A percentile compares a stretch with the other conserved stretches of the same genome.
Conservation (phyloP, 2,329 filamentous ascomycete genomes). For the Fusarium chaquense region DNA sequence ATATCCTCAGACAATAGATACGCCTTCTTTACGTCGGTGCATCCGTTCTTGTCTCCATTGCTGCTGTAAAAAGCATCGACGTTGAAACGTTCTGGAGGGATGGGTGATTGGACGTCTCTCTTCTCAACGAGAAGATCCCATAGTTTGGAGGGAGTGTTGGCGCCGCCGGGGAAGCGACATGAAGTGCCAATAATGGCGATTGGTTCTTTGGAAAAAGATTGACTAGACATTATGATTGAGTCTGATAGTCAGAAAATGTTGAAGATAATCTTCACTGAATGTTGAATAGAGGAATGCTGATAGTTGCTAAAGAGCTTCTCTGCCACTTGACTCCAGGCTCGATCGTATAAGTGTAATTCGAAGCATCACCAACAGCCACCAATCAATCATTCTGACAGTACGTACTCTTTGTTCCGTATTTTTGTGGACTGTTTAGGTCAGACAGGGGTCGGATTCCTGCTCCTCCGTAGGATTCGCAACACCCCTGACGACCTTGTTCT, state of each 20-base stretch:
- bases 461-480: neutral
- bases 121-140: conserved; percentile 17
- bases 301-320: neutral
- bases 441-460: neutral
- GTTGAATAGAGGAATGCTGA: neutral
- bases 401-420: neutral
- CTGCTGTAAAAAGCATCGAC: conserved; percentile 13
- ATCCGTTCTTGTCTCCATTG: conserved; percentile 7
- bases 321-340: neutral
- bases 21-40: conserved; percentile 6
- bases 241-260: neutral
- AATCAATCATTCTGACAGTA: neutral
- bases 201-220: conserved; percentile 45
- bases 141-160: conserved; percentile 38
- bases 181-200: conserved; percentile 57
- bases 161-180: conserved; percentile 55
- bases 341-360: neutral
- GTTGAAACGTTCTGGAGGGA: conserved; percentile 1
- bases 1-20: conserved; percentile 15
- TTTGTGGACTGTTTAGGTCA: neutral
- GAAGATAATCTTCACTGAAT: neutral
- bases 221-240: neutral
- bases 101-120: conserved; percentile 1
- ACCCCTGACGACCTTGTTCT: neutral
- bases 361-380: neutral